These are phyloP conservation scores for Mucor velutinosus DNA, from an alignment of 371 early-diverging fungal genomes.

Conservation along the genomic window DNA sequence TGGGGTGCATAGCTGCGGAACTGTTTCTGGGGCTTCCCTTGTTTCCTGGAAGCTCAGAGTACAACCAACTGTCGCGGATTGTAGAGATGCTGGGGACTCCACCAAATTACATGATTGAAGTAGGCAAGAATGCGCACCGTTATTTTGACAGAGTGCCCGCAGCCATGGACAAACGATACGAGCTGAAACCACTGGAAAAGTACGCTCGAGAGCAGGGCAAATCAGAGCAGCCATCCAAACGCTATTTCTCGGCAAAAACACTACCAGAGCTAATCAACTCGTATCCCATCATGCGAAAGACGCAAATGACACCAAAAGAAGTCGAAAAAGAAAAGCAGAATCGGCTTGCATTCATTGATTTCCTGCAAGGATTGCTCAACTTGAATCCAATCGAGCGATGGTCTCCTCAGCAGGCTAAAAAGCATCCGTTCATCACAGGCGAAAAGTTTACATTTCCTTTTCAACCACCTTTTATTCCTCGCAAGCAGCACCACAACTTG, in stretches of 20 bases:
- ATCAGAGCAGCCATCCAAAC: conserved; percentile 87
- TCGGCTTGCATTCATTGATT: conserved; percentile 83
- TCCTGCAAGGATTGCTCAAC: conserved; percentile 83
- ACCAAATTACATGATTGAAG: conserved; percentile 90
- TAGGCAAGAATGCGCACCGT: conserved; percentile 82
- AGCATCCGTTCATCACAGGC: conserved; percentile 96
- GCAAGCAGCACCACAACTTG: conserved; percentile 23
- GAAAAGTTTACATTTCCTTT: conserved; percentile 63
- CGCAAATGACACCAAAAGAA: conserved; percentile 64
- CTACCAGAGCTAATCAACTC: conserved; percentile 83
- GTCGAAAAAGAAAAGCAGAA: conserved; percentile 79
- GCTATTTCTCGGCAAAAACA: conserved; percentile 84
- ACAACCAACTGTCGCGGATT: conserved; percentile 86
- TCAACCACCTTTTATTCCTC: conserved; percentile 44
- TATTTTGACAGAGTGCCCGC: conserved; percentile 73
- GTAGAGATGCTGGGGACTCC: conserved; percentile 75
- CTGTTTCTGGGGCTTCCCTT: conserved; percentile 85
- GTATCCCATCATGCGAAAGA: conserved; percentile 81
- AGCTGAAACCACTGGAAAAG: conserved; percentile 79
- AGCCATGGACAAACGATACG: conserved; percentile 62
- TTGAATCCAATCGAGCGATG: conserved; percentile 93
- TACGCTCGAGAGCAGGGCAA: conserved; percentile 78
- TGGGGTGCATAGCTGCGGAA: conserved; percentile 97
- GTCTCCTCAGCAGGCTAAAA: conserved; percentile 93
- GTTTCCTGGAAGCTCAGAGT: conserved; percentile 94